Percentiles rank a stretch among this genome's conserved stretches.
These are phyloP conservation scores for Aspergillus versicolor DNA, from an alignment of 2,329 filamentous ascomycete species.

Conservation along the genomic window DNA sequence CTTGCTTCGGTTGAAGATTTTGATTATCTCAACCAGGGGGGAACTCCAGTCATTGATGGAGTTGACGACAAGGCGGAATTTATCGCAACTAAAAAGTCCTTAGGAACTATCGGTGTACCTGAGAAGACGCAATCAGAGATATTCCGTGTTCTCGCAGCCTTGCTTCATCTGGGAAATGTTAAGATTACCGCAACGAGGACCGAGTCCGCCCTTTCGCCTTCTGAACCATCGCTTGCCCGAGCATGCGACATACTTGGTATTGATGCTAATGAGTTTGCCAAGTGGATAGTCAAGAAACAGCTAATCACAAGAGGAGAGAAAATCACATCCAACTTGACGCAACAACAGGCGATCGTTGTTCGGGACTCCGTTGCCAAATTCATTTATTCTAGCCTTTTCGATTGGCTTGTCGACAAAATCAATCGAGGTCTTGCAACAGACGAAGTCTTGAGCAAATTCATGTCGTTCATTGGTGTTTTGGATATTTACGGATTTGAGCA, in stretches of 20 bases:
- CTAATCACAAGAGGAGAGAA: constrained; percentile 94
- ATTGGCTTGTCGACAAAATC: constrained; percentile 98
- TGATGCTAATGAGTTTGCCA: constrained; percentile 80
- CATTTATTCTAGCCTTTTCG: constrained; percentile 96
- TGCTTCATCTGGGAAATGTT: constrained; percentile 93
- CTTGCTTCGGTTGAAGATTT: constrained; percentile 85
- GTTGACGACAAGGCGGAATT: constrained; percentile 97
- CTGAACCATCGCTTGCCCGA: constrained; percentile 77
- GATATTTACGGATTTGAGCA: constrained; percentile 99
- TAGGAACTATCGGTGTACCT: constrained; percentile 83
- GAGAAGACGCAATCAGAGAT: constrained; percentile 75
- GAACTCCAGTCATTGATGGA: constrained; percentile 84
- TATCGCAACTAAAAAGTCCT: constrained; percentile 78
- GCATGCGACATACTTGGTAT: constrained; percentile 87
- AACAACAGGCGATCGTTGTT: constrained; percentile 90
- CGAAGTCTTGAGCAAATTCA: constrained; percentile 76
- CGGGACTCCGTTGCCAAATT: constrained; percentile 98
- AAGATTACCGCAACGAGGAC: constrained; percentile 90
- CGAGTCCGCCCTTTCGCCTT: constrained; percentile 77
- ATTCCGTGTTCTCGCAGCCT: constrained; percentile 83
- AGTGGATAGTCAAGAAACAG: constrained; percentile 99
- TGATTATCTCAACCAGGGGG: constrained; percentile 94
- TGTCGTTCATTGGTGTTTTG: constrained; percentile 92
- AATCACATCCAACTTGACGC: constrained; percentile 91
- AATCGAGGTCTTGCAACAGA: constrained; percentile 88